phyloP scores from a whole-genome alignment of 2,329 filamentous ascomycete species.

The Cladobotryum mycophilum region DNA sequence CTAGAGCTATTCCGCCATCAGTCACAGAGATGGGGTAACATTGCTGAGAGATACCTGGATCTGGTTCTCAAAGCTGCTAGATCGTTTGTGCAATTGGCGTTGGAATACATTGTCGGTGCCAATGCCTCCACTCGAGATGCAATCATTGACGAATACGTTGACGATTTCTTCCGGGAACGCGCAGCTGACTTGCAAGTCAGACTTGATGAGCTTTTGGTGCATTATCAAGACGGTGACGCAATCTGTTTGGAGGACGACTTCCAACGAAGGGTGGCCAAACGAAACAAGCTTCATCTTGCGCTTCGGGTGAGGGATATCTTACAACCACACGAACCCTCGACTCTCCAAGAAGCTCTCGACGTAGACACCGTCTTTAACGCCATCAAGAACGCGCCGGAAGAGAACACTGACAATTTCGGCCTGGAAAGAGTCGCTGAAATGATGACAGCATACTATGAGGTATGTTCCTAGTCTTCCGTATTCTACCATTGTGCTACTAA shows the following conservation, averaged over 20 bases:
- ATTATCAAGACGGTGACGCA: constrained; percentile 29
- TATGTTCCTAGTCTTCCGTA: constrained; percentile 13
- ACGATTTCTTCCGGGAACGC: not conserved
- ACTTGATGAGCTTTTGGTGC: constrained; percentile 33
- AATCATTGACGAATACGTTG: not conserved
- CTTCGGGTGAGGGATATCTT: constrained; percentile 1
- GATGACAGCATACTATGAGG: constrained; percentile 39
- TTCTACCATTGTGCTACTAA: not conserved
- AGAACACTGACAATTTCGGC: constrained; percentile 25
- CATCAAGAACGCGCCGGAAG: constrained; percentile 7
- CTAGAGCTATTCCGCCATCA: constrained; percentile 35
- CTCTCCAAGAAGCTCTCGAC: constrained; percentile 5
- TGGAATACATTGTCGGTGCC: constrained; percentile 26
- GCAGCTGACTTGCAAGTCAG: constrained; percentile 21
- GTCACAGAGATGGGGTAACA: constrained; percentile 31
- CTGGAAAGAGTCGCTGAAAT: constrained; percentile 37
- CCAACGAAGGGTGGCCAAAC: not conserved
- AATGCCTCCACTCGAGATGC: not conserved
- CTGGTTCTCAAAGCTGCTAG: constrained; percentile 24
- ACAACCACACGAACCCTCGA: not conserved
- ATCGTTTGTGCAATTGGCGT: constrained; percentile 31
- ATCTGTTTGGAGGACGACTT: constrained; percentile 19
- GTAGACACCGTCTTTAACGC: not conserved
- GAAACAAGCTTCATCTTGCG: constrained; percentile 2
- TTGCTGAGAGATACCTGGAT: constrained; percentile 31